Percentiles rank a stretch among this genome's conserved stretches.
phyloP scores from a whole-genome alignment of 2,329 filamentous ascomycete species.

The Saccharata proteae region DNA sequence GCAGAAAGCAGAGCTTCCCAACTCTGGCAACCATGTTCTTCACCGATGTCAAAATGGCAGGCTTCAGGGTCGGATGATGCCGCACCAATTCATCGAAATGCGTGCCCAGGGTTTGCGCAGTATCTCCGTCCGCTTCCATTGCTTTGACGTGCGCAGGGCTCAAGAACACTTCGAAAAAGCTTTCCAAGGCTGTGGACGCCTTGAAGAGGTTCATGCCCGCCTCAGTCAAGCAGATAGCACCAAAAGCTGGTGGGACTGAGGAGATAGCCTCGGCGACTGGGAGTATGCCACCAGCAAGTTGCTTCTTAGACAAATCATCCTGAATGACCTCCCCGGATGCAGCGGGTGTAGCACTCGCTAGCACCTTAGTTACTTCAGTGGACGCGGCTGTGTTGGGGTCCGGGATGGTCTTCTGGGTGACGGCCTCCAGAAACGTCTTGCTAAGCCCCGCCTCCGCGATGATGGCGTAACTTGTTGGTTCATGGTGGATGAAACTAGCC shows the following conservation, averaged over 20 bases:
- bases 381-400: slow-evolving; percentile 10
- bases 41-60: slow-evolving; percentile 70
- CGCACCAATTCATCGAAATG: slow-evolving; percentile 90
- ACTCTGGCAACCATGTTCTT: slow-evolving; percentile 82
- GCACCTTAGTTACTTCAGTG: slow-evolving; percentile 1
- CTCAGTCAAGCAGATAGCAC: slow-evolving; percentile 86
- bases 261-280: slow-evolving; percentile 82
- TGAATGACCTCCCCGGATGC: background rate
- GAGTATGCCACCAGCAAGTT: slow-evolving; percentile 59
- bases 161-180: slow-evolving; percentile 93
- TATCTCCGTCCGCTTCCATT: slow-evolving; percentile 61
- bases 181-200: slow-evolving; percentile 67
- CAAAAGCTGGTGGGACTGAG: slow-evolving; percentile 76
- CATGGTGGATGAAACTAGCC: slow-evolving; percentile 95
- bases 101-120: slow-evolving; percentile 63
- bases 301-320: slow-evolving; percentile 11
- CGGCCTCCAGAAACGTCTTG: slow-evolving; percentile 69
- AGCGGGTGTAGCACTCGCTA: background rate
- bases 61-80: slow-evolving; percentile 77
- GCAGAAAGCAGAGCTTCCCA: slow-evolving; percentile 57
- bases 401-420: slow-evolving; percentile 41
- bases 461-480: slow-evolving; percentile 92
- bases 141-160: slow-evolving; percentile 79
- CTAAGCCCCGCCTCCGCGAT: slow-evolving; percentile 91
- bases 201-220: slow-evolving; percentile 79